phyloP scores from a whole-genome alignment of 495 filamentous ascomycete genomes.

The Trichoderma virens region DNA sequence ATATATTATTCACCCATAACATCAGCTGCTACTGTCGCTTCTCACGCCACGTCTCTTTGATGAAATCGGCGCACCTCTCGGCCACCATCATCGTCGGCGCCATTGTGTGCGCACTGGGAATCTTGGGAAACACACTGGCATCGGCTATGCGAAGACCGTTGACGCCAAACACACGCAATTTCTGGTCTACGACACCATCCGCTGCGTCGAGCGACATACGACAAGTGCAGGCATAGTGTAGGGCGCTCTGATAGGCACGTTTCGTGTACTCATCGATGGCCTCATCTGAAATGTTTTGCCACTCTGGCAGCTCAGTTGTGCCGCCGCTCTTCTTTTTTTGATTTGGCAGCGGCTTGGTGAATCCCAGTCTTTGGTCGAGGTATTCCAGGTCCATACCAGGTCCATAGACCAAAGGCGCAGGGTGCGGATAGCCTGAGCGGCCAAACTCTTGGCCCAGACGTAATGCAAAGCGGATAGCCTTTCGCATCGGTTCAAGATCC shows the following conservation, averaged over 20 bases:
- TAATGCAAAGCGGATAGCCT: conserved; percentile 21
- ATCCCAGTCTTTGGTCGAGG: conserved; percentile 13
- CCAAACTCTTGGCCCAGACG: conserved; percentile 19
- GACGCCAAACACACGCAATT: conserved; percentile 42
- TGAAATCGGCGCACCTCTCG: conserved; percentile 44
- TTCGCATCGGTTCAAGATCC: conserved; percentile 15
- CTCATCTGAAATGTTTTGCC: conserved; percentile 18
- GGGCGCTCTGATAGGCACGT: conserved; percentile 13
- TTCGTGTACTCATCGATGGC: conserved; percentile 22
- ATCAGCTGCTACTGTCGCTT: no score
- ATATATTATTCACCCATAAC: no score
- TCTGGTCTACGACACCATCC: conserved; percentile 39
- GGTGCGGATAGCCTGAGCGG: conserved; percentile 17
- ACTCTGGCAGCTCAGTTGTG: conserved; percentile 7
- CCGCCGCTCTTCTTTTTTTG: not conserved
- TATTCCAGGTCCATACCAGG: conserved; percentile 17
- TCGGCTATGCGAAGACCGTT: conserved; percentile 37
- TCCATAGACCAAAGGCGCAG: conserved; percentile 13
- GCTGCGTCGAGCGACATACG: conserved; percentile 19
- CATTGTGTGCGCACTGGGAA: conserved; percentile 37
- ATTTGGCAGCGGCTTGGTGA: not conserved
- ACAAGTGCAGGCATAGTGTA: conserved; percentile 21
- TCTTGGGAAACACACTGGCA: conserved; percentile 42
- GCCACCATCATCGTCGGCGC: conserved; percentile 42
- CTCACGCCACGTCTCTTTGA: conserved; percentile 25